phyloP scores from a whole-genome alignment of 2,329 filamentous ascomycete species.

The Aspergillus quadricinctus region DNA sequence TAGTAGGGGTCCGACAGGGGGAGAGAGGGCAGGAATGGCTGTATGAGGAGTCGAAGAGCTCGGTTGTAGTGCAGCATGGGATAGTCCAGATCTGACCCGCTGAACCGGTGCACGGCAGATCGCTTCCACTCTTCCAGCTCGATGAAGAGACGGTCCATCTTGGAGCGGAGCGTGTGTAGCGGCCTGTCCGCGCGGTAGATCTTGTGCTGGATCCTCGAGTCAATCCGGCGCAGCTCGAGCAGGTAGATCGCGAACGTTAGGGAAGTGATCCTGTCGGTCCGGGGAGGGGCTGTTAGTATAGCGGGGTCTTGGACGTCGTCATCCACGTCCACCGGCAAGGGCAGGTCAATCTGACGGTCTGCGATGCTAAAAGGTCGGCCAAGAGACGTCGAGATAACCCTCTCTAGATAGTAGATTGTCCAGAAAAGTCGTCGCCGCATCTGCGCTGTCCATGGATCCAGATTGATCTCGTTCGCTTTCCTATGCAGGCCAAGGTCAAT shows the following conservation, averaged over 20 bases:
- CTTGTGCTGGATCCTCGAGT: conserved; percentile 50
- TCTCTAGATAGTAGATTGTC: conserved; percentile 50
- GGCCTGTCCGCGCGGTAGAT: conserved; percentile 49
- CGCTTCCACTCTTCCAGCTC: conserved; percentile 47
- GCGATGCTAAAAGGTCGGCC: conserved; percentile 49
- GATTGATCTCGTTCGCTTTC: conserved; percentile 41
- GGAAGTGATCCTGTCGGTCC: conserved; percentile 27
- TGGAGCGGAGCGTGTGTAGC: conserved; percentile 42
- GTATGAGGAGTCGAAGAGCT: conserved; percentile 47
- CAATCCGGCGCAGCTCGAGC: conserved; percentile 44
- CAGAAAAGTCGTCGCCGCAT: conserved; percentile 49
- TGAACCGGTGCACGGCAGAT: conserved; percentile 31
- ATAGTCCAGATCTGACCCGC: conserved; percentile 43
- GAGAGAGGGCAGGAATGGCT: conserved; percentile 48
- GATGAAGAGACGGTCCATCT: conserved; percentile 45
- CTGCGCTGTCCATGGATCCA: conserved; percentile 42
- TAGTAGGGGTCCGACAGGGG: conserved; percentile 46
- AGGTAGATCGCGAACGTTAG: conserved; percentile 44
- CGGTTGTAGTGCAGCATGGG: conserved; percentile 49
- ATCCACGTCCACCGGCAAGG: conserved; percentile 44
- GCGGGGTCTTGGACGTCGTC: conserved; percentile 39
- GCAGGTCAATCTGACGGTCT: conserved; percentile 50
- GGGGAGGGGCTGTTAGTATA: conserved; percentile 26
- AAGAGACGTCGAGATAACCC: conserved; percentile 48
- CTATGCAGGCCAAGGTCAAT: conserved; percentile 51